Evolutionary conservation across 768 basidiomycete genomes (phyloP).

Genomic region (Lanmaoa pseudosensibilis): DNA sequence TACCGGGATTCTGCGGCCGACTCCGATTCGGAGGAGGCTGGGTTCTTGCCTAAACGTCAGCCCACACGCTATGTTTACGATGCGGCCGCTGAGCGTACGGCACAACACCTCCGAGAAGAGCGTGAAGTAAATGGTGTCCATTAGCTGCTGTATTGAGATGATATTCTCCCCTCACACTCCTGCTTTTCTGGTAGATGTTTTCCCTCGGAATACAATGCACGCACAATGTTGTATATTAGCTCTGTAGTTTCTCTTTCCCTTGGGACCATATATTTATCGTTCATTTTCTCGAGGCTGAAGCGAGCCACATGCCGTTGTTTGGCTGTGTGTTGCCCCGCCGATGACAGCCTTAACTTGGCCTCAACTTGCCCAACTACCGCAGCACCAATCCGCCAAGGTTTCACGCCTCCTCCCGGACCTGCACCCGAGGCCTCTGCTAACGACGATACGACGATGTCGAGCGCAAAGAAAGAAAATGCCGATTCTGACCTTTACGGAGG

Average conservation of each 20-base stretch:
- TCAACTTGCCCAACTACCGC: constrained; percentile 11
- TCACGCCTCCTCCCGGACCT: neutral
- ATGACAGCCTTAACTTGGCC: neutral
- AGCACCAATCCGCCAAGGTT: neutral
- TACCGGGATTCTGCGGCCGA: constrained; percentile 38
- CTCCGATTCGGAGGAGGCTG: constrained; percentile 51
- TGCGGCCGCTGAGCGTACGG: constrained; percentile 80
- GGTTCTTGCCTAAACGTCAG: constrained; percentile 39
- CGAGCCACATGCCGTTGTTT: constrained; percentile 24
- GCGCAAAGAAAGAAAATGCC: constrained; percentile 27
- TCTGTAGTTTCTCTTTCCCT: constrained; percentile 14
- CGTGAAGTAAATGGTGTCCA: constrained; percentile 48
- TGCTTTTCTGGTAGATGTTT: constrained; percentile 14
- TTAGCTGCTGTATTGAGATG: constrained; percentile 28
- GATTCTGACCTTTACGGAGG: constrained; percentile 51
- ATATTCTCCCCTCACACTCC: neutral
- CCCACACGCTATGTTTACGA: constrained; percentile 85
- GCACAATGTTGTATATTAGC: constrained; percentile 27
- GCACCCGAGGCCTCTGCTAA: neutral
- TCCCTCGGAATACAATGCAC: constrained; percentile 16
- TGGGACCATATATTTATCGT: constrained; percentile 26
- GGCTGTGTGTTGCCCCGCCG: constrained; percentile 19
- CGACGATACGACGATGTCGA: constrained; percentile 19
- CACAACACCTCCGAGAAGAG: constrained; percentile 54
- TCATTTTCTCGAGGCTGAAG: neutral